These are phyloP conservation scores for Lentinula detonsa DNA, from an alignment of 768 basidiomycete genomes.

Conservation along the genomic window DNA sequence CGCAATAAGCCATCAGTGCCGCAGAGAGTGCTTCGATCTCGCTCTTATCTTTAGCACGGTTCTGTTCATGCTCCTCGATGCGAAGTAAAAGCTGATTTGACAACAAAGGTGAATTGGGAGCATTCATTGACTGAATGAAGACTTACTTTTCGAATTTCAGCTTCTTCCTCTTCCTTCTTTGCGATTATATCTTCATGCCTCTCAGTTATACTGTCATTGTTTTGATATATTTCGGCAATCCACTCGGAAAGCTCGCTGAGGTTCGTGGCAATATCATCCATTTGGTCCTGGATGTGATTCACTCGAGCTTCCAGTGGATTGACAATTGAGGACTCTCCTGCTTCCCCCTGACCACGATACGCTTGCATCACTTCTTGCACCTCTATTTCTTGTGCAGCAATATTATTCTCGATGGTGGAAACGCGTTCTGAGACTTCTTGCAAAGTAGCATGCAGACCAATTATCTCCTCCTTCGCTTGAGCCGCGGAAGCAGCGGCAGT, in stretches of 20 bases:
- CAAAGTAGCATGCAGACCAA: background rate
- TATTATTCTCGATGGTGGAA: background rate
- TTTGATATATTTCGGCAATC: background rate
- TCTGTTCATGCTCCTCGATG: background rate
- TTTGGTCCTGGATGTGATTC: background rate
- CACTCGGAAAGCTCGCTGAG: background rate
- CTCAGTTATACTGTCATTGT: background rate
- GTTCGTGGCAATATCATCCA: background rate
- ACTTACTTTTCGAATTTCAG: background rate
- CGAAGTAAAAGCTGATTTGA: background rate
- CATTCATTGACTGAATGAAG: background rate
- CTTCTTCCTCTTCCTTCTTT: background rate
- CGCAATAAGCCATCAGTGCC: background rate
- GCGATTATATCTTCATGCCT: background rate
- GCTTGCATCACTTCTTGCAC: background rate
- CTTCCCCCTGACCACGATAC: background rate
- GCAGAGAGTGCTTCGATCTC: constrained; percentile 2
- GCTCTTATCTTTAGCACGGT: background rate
- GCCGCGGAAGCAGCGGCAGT: background rate
- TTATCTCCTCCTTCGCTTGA: constrained; percentile 1
- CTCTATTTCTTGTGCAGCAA: background rate
- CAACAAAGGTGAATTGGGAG: background rate
- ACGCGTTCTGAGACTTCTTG: background rate
- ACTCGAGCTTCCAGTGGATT: background rate
- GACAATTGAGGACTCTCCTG: background rate